Conservation (phyloP, 2,329 filamentous ascomycete species). For the Coniochaeta prunicola region DNA sequence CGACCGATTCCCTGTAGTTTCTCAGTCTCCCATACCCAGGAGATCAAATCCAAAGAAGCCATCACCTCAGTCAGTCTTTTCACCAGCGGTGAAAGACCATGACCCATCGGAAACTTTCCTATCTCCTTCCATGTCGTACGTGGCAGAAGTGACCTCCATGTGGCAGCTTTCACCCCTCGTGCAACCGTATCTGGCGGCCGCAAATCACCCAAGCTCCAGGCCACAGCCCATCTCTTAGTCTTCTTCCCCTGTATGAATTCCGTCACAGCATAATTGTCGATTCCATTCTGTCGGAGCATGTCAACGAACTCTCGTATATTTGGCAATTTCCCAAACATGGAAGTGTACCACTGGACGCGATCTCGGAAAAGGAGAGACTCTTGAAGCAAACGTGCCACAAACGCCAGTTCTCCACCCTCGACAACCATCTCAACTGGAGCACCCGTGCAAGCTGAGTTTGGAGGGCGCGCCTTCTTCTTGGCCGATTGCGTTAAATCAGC, state of each 20-base stretch:
- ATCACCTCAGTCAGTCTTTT: slow-evolving; percentile 37
- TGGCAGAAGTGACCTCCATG: slow-evolving; percentile 37
- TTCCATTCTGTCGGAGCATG: slow-evolving; percentile 43
- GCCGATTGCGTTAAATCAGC: slow-evolving; percentile 62
- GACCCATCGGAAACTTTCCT: slow-evolving; percentile 35
- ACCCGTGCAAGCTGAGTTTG: slow-evolving; percentile 70
- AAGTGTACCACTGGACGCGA: slow-evolving; percentile 78
- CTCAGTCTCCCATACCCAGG: slow-evolving; percentile 56
- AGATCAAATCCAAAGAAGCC: slow-evolving; percentile 45
- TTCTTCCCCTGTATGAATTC: slow-evolving; percentile 70
- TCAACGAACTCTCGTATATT: slow-evolving; percentile 59
- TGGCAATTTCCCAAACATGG: slow-evolving; percentile 77
- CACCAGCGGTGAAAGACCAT: slow-evolving; percentile 30
- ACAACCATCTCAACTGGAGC: slow-evolving; percentile 80
- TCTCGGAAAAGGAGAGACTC: slow-evolving; percentile 28
- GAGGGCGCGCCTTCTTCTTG: slow-evolving; percentile 56
- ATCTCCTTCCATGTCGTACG: slow-evolving; percentile 30
- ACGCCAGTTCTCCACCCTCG: slow-evolving; percentile 69
- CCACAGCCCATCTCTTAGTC: slow-evolving; percentile 81
- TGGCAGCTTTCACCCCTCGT: slow-evolving; percentile 32
- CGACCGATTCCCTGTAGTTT: slow-evolving; percentile 52
- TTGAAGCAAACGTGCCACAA: slow-evolving; percentile 66
- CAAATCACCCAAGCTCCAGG: slow-evolving; percentile 71
- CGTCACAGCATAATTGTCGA: slow-evolving; percentile 76
- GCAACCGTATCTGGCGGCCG: slow-evolving; percentile 49